Percentiles rank a stretch among this genome's conserved stretches.
Conservation (phyloP, 2,329 filamentous ascomycete species). For the Herpotrichia juniperi region DNA sequence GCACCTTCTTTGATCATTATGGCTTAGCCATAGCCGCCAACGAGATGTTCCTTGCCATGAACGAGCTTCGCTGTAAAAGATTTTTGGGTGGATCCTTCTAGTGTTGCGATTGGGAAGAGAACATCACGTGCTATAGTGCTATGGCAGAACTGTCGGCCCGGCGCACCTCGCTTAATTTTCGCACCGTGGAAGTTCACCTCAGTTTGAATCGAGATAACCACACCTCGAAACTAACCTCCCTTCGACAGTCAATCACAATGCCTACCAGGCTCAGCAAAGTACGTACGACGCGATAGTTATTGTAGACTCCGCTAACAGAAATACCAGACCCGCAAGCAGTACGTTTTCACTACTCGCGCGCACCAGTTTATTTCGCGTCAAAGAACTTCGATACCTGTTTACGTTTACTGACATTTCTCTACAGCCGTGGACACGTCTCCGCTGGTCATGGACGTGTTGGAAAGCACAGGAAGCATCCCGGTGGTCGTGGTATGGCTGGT, state of each 20-base stretch:
- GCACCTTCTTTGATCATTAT: too few relatives aligned
- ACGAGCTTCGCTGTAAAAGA: too few relatives aligned
- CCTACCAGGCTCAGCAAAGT: constrained; percentile 31
- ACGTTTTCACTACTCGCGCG: constrained; percentile 3
- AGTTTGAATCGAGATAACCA: neutral
- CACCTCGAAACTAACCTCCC: constrained; percentile 29
- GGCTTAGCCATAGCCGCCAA: too few relatives aligned
- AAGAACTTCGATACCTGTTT: constrained; percentile 3
- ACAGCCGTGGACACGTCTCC: constrained; percentile 94
- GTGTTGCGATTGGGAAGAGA: too few relatives aligned
- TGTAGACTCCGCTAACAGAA: constrained; percentile 10
- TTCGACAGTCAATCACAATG: constrained; percentile 36
- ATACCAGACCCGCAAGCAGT: constrained; percentile 42
- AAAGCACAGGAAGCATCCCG: constrained; percentile 93
- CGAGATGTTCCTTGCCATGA: too few relatives aligned
- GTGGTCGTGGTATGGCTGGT: constrained; percentile 86
- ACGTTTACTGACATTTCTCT: constrained; percentile 34
- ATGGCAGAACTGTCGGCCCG: constrained; percentile 7
- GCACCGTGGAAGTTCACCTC: constrained; percentile 6
- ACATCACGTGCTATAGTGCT: neutral
- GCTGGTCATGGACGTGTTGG: constrained; percentile 98
- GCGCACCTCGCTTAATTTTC: constrained; percentile 11
- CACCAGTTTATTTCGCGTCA: neutral
- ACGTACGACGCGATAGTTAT: neutral
- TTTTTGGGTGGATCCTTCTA: too few relatives aligned